These are phyloP conservation scores for Nicotiana undulata DNA, from an alignment of 257 asterid genomes.

Conservation along the genomic window DNA sequence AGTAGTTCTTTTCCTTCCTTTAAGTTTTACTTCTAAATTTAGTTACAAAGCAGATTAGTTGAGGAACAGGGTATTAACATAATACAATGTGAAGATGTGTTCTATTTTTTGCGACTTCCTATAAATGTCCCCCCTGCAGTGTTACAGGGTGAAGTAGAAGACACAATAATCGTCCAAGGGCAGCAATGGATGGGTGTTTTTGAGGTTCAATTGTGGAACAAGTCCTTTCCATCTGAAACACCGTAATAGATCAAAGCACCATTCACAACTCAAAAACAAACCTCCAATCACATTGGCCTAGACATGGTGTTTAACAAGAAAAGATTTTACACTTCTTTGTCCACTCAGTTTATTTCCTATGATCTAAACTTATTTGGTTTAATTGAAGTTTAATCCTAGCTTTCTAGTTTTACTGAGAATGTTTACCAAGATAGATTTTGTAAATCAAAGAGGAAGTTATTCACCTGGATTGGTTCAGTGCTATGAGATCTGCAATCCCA, in stretches of 20 bases:
- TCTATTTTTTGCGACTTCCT: neutral
- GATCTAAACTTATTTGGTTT: neutral
- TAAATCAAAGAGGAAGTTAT: conserved; percentile 2
- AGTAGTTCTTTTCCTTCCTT: neutral
- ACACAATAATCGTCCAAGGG: neutral
- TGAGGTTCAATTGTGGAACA: neutral
- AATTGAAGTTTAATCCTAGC: neutral
- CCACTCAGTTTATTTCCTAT: neutral
- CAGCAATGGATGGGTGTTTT: neutral
- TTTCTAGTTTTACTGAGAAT: neutral
- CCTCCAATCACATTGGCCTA: neutral
- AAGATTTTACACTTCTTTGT: neutral
- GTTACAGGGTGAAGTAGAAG: neutral
- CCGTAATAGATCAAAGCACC: neutral
- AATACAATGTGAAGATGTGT: neutral
- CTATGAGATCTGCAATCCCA: conserved; percentile 99
- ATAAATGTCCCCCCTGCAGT: neutral
- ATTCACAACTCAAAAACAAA: neutral
- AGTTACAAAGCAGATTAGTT: neutral
- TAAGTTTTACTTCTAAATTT: neutral
- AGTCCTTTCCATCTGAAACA: neutral
- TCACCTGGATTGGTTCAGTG: conserved; percentile 89
- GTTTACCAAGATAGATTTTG: neutral
- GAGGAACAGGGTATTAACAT: neutral
- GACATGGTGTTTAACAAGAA: neutral